These are phyloP conservation scores for Pyrenochaeta sp. DNA, from an alignment of 2,329 filamentous ascomycete species.

Conservation along the genomic window DNA sequence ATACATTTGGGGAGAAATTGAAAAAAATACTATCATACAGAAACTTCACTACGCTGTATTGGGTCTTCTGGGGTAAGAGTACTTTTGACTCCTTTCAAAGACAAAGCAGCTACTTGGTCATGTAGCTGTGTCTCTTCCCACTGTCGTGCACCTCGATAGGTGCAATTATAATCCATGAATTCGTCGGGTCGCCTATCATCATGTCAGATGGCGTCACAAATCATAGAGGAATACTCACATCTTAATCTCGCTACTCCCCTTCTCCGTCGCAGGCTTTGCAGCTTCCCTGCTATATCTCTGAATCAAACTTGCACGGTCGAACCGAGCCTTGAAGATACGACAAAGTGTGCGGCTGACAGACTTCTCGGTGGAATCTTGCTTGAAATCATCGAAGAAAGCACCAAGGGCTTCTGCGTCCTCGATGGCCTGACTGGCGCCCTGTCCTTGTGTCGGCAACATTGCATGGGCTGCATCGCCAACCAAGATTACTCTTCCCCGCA, in stretches of 20 bases:
- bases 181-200: slow-evolving; percentile 50
- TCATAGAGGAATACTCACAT: no score
- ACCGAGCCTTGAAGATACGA: slow-evolving; percentile 21
- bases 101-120: no score
- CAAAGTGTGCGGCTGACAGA: slow-evolving; percentile 24
- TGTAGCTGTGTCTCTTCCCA: slow-evolving; percentile 32
- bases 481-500: slow-evolving; percentile 57
- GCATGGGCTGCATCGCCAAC: slow-evolving; percentile 68
- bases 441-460: slow-evolving; percentile 61
- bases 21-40: no score
- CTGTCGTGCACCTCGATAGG: slow-evolving; percentile 46
- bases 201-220: no score
- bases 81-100: no score
- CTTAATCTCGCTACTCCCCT: slow-evolving; percentile 39
- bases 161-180: slow-evolving; percentile 54
- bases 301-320: slow-evolving; percentile 51
- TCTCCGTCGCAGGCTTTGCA: slow-evolving; percentile 49
- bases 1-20: no score
- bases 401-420: slow-evolving; percentile 59
- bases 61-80: no score
- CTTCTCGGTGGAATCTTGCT: slow-evolving; percentile 8
- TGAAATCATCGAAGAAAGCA: slow-evolving; percentile 19
- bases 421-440: slow-evolving; percentile 64
- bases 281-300: slow-evolving; percentile 55
- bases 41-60: no score